Evolutionary conservation across 306 rosid genomes (phyloP), one percentile per base, ranked within the genome.

Genomic region (Casuarina cunninghamiana): DNA sequence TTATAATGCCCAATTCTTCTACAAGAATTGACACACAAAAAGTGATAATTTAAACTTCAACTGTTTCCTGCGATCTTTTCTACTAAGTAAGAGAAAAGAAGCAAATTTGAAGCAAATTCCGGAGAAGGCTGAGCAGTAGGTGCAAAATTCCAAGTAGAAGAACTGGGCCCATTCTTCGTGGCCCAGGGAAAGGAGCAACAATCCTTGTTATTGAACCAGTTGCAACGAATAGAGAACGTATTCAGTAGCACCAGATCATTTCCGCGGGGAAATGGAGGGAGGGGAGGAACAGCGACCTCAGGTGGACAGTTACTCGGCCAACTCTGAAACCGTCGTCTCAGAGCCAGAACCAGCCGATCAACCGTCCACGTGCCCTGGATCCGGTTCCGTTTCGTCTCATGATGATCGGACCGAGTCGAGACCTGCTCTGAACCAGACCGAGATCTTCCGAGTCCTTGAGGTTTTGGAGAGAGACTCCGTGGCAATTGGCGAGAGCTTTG

Each of bases 401-500:
- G 84, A 82, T 32, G 84, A 75, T 19, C 41, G 13, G 71, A 1
- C 78, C 79, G 71, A 79, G 69, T 73, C 88, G 12, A 43, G 70
- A 51, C 77, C 72, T 3, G 54, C 78, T 53, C 53, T 79, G 49
- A 83, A 81, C 75, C 90, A 81, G 72, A 73, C 79, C 6, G 87
- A 90, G 62, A 79, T 90, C n/a, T 49, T 89, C 79, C 79, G 77
- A 83, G 93, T 95, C 26, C 81, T 94, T 13, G 86, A 90, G 72
- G 90, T 94, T 3, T 93, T 90, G 7, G 97, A 90, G 88, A 81
- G 90, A 55, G 93, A 90, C 63, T 92, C 98, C 5, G 26, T 86
- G n/a, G 97, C 90, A 72, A 88, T 92, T 44, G 88, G 95, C 32
- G 83, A 89, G 74, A 94, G 93, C 76, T 94, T 89, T 86, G 78